Evolutionary conservation across 2,329 filamentous ascomycete species (phyloP), one percentile per base, ranked within the genome.

Genomic region (Cladobotryum mycophilum): DNA sequence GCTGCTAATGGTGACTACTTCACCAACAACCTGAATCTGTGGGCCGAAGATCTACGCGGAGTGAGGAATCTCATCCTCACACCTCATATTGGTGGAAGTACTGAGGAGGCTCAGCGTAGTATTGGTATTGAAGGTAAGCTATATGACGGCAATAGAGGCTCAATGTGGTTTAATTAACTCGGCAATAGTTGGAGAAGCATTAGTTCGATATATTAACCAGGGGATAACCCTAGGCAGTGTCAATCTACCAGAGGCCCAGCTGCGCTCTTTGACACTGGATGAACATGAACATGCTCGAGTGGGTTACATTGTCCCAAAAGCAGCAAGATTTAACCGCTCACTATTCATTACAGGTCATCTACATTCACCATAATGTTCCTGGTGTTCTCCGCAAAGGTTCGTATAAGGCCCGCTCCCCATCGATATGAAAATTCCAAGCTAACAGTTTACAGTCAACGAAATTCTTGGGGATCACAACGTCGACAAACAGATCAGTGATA

Each of bases 401-500:
- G 65, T 46, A n/a, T 5, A n/a, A 25, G n/a, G 8, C 7, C 2
- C 33, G 20, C 41, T 33, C 2, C 2, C n/a, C 12, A 9, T 5
- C n/a, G 20, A 14, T 25, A 12, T 20, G 3, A 25, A 30, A 22
- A 38, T 64, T 44, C 33, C 34, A 36, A 35, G 49, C 43, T 41
- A 12, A 50, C 35, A 33, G 9, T 20, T 13, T 7, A 11, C 56
- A 85, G 93, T 99, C 58, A 99, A 99, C 76, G 88, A 93, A 64
- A 89, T 97, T 55, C 79, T 99, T 44, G 88, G 87, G 41, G 85
- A 95, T 63, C 91, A 99, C 76, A 99, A 99, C 69, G 91, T 99
- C 60, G 92, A 96, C 74, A 97, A 97, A 78, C 93, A 99, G 73
- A 97, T 95, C 76, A 93, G 89, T 46, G 93, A 97, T 69, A 95